These are phyloP conservation scores for Rhodotorula glutinis DNA, from an alignment of 1,284 basidiomycete genomes.

Conservation along the genomic window DNA sequence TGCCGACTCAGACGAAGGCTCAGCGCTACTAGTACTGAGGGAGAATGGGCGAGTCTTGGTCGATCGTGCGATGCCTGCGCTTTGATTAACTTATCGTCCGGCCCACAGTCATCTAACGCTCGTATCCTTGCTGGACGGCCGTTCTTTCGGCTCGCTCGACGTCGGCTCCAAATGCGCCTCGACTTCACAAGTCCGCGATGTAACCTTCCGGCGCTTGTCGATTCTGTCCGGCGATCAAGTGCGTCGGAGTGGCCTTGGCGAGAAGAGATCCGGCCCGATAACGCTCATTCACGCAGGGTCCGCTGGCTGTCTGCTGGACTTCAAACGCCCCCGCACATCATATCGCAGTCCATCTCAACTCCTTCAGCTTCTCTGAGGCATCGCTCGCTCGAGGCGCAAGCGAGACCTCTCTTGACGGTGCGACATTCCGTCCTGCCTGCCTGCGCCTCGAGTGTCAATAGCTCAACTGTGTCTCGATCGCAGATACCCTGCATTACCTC, in stretches of 20 bases:
- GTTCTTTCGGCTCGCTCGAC: slow-evolving; percentile 13
- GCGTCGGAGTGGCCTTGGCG: background rate
- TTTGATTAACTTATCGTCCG: background rate
- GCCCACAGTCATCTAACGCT: slow-evolving; percentile 20
- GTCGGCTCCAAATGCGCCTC: background rate
- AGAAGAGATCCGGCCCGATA: too few species aligned
- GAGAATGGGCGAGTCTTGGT: slow-evolving; percentile 25
- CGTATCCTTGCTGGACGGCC: slow-evolving; percentile 27
- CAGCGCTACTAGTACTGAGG: slow-evolving; percentile 15
- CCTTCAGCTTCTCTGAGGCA: too few species aligned
- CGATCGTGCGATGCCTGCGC: background rate
- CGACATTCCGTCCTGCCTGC: too few species aligned
- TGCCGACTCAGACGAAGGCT: slow-evolving; percentile 2
- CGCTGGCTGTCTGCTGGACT: too few species aligned
- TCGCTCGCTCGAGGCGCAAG: too few species aligned
- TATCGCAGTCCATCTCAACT: too few species aligned
- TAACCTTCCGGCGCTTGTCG: slow-evolving; percentile 7
- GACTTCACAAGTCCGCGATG: background rate
- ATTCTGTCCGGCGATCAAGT: slow-evolving; percentile 8
- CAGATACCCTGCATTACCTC: too few species aligned
- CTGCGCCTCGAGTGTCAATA: too few species aligned
- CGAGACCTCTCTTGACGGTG: too few species aligned
- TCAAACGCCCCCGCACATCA: too few species aligned
- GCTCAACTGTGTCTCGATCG: too few species aligned
- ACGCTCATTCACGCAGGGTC: too few species aligned